Conservation (phyloP, 176 grass and related monocot species). For the Avena insularis region DNA sequence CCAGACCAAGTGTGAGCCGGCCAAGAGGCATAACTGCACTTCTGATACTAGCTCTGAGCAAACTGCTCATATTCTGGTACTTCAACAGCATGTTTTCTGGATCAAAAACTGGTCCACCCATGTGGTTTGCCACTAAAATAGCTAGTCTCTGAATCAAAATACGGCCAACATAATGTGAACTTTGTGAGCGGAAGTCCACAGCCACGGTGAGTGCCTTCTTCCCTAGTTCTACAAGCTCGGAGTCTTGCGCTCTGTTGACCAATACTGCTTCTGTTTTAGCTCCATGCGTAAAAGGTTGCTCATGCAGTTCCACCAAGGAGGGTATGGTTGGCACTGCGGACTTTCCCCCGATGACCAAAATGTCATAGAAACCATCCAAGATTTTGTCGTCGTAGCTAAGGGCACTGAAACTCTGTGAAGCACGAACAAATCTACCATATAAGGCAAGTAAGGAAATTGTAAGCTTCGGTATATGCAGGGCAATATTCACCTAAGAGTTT, state of each 20-base stretch:
- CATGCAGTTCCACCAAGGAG: slow-evolving; percentile 72
- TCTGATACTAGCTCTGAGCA: slow-evolving; percentile 55
- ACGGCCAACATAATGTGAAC: slow-evolving; percentile 60
- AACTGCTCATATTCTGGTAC: slow-evolving; percentile 59
- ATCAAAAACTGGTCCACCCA: slow-evolving; percentile 80
- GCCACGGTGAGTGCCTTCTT: slow-evolving; percentile 71
- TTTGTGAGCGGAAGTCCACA: slow-evolving; percentile 51
- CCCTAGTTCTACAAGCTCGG: slow-evolving; percentile 71
- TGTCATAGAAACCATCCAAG: slow-evolving; percentile 98
- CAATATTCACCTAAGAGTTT: slow-evolving; percentile 40
- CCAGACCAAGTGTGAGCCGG: slow-evolving; percentile 74
- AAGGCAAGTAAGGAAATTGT: slow-evolving; percentile 59
- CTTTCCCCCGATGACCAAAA: slow-evolving; percentile 57
- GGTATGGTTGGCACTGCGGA: slow-evolving; percentile 62
- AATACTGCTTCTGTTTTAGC: slow-evolving; percentile 78
- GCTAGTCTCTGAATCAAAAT: slow-evolving; percentile 73
- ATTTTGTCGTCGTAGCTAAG: slow-evolving; percentile 98
- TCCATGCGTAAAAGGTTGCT: slow-evolving; percentile 54
- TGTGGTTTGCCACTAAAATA: slow-evolving; percentile 74
- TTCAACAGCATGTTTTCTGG: slow-evolving; percentile 66
- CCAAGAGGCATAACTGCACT: slow-evolving; percentile 80
- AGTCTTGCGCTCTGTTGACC: slow-evolving; percentile 80
- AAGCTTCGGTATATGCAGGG: slow-evolving; percentile 41
- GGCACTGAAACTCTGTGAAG: slow-evolving; percentile 94
- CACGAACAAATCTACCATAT: slow-evolving; percentile 76